Base-by-base conservation (phyloP, 257 asterid genomes). In the Nyctanthes arbortristis region DNA sequence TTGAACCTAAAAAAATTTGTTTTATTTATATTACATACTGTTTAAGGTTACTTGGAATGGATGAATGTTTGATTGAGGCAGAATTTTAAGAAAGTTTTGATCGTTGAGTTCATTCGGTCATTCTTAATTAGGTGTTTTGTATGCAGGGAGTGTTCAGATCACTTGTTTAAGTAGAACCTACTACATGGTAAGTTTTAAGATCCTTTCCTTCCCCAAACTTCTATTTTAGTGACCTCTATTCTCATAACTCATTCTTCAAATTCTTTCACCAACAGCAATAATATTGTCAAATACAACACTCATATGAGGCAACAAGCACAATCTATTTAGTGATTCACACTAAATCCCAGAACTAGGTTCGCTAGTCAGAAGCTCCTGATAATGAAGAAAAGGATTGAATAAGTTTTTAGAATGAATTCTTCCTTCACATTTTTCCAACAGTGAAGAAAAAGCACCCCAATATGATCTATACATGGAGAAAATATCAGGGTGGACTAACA, bases 111-210 rank as follows among this genome's bases (percentile, higher is more conserved):
- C 52, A 33, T 18, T 54, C 58, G 35, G 14, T 66, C 16, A 9
- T 14, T 36, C 0, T 28, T 5, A 32, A 4, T 32, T 37, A 34
- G n/a, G 5, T 57, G 65, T 61, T 68, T 64, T 69, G 43, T 35
- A 33, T 70, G 69, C 70, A 78, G 91, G 80, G 75, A 27, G 62
- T 12, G 31, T n/a, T 40, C 29, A 58, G 22, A 5, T 32, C 68
- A 32, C 12, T 24, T 65, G 61, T 67, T 74, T 81, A 68, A 84
- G 75, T 70, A 70, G 73, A 70, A 73, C 74, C 69, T 57, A 71
- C 76, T 36, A 75, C 69, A 89, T 89, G 94, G 92, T 89, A 33
- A 76, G 70, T 65, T 43, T 8, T 36, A n/a, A n/a, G n/a, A n/a
- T n/a, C n/a, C n/a, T n/a, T n/a, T n/a, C n/a, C n/a, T n/a, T n/a